Evolutionary conservation across 2,329 filamentous ascomycete species (phyloP).

Genomic region (Fusarium coffeatum): DNA sequence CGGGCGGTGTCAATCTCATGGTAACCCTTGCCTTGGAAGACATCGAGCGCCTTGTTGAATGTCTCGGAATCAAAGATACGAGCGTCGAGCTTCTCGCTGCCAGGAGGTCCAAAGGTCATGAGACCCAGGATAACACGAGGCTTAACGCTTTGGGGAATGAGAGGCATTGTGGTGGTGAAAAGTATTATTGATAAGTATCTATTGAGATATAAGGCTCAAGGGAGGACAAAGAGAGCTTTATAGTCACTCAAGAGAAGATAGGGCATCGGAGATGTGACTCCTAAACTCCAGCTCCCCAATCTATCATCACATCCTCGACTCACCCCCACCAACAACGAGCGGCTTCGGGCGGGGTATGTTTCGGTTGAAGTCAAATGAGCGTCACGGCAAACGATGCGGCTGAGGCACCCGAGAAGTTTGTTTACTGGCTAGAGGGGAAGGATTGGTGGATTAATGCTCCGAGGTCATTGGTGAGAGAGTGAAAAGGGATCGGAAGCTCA

Average conservation of each 20-base stretch:
- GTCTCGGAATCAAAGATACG: conserved; percentile 75
- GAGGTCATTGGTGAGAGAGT: not conserved
- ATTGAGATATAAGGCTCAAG: not conserved
- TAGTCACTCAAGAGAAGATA: conserved; percentile 4
- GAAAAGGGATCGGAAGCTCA: not conserved
- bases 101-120: conserved; percentile 83
- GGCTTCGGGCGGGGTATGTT: conserved; percentile 32
- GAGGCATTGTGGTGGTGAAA: conserved; percentile 56
- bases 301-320: conserved; percentile 16
- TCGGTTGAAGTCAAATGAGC: conserved; percentile 10
- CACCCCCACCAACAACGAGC: conserved; percentile 29
- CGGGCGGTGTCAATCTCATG: conserved; percentile 88
- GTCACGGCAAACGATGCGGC: conserved; percentile 4
- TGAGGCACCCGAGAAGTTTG: not conserved
- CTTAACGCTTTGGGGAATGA: conserved; percentile 59
- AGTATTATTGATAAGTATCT: not conserved
- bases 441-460: conserved; percentile 5
- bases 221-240: conserved; percentile 8
- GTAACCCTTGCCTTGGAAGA: conserved; percentile 82
- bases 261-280: conserved; percentile 33
- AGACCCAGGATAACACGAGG: conserved; percentile 83
- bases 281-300: conserved; percentile 36
- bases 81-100: conserved; percentile 67
- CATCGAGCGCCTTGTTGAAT: conserved; percentile 78
- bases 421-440: not conserved